These are phyloP conservation scores for Cyclotella sp. DNA, from an alignment of 108 stramenopile genomes.

Conservation along the genomic window DNA sequence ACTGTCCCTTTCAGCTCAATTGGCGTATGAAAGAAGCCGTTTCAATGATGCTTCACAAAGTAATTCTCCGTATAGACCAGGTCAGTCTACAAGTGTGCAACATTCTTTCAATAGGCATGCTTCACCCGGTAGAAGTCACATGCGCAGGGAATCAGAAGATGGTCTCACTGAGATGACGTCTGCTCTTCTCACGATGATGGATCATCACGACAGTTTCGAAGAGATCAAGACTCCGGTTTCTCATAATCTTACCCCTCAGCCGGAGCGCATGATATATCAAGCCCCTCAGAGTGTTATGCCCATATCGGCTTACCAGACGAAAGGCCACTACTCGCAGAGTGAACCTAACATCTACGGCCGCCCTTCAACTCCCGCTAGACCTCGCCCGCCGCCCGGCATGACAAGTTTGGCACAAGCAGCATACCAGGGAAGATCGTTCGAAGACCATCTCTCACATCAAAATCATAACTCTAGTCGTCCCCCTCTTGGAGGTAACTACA, in stretches of 20 bases:
- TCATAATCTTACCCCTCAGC: neutral
- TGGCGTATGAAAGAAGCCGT: constrained; percentile 13
- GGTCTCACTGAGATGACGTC: constrained; percentile 89
- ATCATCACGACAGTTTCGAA: constrained; percentile 66
- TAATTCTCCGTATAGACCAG: constrained; percentile 13
- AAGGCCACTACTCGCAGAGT: constrained; percentile 5
- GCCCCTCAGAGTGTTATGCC: constrained; percentile 5
- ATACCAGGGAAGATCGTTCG: neutral
- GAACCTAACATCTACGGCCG: constrained; percentile 3
- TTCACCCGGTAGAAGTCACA: neutral
- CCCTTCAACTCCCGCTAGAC: neutral
- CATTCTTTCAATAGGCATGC: constrained; percentile 14
- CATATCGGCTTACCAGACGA: neutral
- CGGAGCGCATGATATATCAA: neutral
- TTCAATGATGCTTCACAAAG: neutral
- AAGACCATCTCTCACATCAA: neutral
- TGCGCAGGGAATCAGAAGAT: constrained; percentile 53
- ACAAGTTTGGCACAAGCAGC: neutral
- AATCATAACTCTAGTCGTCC: neutral
- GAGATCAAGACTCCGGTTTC: constrained; percentile 28
- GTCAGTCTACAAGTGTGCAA: constrained; percentile 10
- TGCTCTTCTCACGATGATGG: constrained; percentile 82
- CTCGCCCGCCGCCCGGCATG: constrained; percentile 36
- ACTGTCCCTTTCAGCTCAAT: constrained; percentile 20
- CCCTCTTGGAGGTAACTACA: constrained; percentile 4